phyloP scores from a whole-genome alignment of 345 rosid genomes.

The Dipteronia dyeriana region DNA sequence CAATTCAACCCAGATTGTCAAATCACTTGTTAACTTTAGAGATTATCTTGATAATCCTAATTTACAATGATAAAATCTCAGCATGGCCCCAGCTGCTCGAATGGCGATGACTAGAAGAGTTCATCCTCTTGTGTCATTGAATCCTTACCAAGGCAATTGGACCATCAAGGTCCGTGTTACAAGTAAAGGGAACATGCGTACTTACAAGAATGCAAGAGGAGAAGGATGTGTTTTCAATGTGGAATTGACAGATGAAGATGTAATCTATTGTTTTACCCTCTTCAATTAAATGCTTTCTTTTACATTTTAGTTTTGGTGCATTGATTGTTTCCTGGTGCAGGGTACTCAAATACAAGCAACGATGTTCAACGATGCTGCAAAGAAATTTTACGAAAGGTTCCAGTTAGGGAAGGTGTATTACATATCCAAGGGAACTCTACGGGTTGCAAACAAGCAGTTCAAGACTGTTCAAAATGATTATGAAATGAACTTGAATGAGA shows the following conservation, averaged over 20 bases:
- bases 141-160: conserved; percentile 97
- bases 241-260: conserved; percentile 93
- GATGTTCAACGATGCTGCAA: conserved; percentile 94
- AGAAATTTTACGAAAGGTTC: conserved; percentile 71
- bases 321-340: conserved; percentile 29
- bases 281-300: too few species aligned
- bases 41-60: neutral
- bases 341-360: conserved; percentile 97
- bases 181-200: conserved; percentile 81
- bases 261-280: conserved; percentile 31
- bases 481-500: conserved; percentile 90
- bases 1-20: conserved; percentile 1
- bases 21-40: neutral
- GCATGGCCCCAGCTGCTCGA: conserved; percentile 81
- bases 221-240: conserved; percentile 97
- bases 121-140: conserved; percentile 88
- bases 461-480: conserved; percentile 89
- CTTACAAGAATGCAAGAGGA: conserved; percentile 83
- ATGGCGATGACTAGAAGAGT: conserved; percentile 92
- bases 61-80: conserved; percentile 27
- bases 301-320: neutral
- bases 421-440: conserved; percentile 79
- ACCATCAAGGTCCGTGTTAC: conserved; percentile 90
- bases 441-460: conserved; percentile 85
- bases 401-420: conserved; percentile 84